A percentile compares a stretch with the other conserved stretches of the same genome.
Conservation (phyloP, 2,329 filamentous ascomycete species). For the Chaetomiaceae sp. region DNA sequence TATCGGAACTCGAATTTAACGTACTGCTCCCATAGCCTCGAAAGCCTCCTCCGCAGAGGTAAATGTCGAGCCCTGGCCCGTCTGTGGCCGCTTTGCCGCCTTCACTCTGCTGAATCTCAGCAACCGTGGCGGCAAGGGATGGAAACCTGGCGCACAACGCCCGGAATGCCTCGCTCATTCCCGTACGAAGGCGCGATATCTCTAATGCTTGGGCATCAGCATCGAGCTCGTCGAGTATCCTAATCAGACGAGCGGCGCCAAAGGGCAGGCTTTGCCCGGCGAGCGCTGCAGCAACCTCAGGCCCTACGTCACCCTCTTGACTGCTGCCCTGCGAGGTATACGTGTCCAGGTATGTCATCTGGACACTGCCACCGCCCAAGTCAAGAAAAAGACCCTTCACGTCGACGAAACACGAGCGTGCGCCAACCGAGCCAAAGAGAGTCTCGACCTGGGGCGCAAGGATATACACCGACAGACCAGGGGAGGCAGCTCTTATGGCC, state of each 20-base stretch:
- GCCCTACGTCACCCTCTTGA: slow-evolving; percentile 29
- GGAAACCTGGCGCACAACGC: slow-evolving; percentile 47
- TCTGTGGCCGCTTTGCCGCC: slow-evolving; percentile 25
- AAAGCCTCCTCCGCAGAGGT: slow-evolving; percentile 86
- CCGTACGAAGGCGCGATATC: slow-evolving; percentile 49
- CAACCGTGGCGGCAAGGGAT: slow-evolving; percentile 44
- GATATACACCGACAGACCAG: slow-evolving; percentile 65
- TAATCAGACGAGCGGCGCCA: slow-evolving; percentile 55
- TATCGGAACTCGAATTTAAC: too few species aligned
- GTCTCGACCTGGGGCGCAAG: slow-evolving; percentile 79
- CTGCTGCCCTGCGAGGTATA: slow-evolving; percentile 21
- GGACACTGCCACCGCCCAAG: slow-evolving; percentile 68
- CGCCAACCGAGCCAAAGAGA: slow-evolving; percentile 75
- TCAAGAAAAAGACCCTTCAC: slow-evolving; percentile 80
- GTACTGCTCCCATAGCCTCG: slow-evolving; percentile 75
- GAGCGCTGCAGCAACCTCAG: slow-evolving; percentile 50
- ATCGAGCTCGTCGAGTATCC: slow-evolving; percentile 41
- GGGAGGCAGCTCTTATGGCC: slow-evolving; percentile 57
- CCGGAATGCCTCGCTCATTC: slow-evolving; percentile 58
- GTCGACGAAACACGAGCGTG: slow-evolving; percentile 65
- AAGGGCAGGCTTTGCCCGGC: slow-evolving; percentile 57
- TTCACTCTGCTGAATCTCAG: slow-evolving; percentile 35
- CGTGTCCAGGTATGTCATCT: slow-evolving; percentile 61
- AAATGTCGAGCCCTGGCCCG: slow-evolving; percentile 59
- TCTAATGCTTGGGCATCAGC: slow-evolving; percentile 42